A percentile compares a stretch with the other conserved stretches of the same genome.
Evolutionary conservation across 495 filamentous ascomycete genomes (phyloP).

Genomic region (Glutinoglossum americanum): DNA sequence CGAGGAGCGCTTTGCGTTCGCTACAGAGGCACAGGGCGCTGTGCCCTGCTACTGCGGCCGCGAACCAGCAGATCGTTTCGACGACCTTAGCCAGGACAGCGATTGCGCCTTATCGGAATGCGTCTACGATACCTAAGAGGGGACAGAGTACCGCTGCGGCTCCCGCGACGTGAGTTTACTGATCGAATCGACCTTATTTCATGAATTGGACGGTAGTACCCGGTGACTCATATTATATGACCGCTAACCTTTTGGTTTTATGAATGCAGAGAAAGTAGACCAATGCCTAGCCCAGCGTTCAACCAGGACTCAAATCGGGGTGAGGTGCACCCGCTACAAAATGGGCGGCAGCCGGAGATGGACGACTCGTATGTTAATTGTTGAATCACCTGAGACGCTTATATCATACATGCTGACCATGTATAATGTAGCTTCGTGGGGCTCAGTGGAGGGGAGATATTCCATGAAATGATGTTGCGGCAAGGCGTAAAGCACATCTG

Average conservation of each 20-base stretch:
- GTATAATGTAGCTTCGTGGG: conserved; percentile 54
- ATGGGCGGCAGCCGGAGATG: conserved; percentile 37
- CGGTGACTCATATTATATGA: neutral
- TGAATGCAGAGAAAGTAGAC: conserved; percentile 17
- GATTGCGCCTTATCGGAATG: neutral
- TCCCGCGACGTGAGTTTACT: neutral
- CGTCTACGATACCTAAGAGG: neutral
- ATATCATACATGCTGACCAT: conserved; percentile 6
- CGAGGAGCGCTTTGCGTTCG: neutral
- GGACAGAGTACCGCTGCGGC: neutral
- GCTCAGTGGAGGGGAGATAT: conserved; percentile 86
- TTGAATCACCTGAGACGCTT: neutral
- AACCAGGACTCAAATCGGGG: conserved; percentile 37
- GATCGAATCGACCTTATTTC: neutral
- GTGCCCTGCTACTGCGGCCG: neutral
- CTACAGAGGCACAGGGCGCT: neutral
- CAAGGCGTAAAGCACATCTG: conserved; percentile 82
- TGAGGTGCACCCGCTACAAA: conserved; percentile 50
- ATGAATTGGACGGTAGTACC: neutral
- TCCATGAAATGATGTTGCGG: conserved; percentile 97
- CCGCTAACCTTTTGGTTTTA: neutral
- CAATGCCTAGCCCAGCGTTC: conserved; percentile 49
- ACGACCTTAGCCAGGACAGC: neutral
- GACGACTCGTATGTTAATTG: conserved; percentile 38
- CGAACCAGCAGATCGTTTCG: neutral